These are phyloP conservation scores for Saururus chinensis DNA, from an alignment of 164 flowering plant species.

Conservation along the genomic window DNA sequence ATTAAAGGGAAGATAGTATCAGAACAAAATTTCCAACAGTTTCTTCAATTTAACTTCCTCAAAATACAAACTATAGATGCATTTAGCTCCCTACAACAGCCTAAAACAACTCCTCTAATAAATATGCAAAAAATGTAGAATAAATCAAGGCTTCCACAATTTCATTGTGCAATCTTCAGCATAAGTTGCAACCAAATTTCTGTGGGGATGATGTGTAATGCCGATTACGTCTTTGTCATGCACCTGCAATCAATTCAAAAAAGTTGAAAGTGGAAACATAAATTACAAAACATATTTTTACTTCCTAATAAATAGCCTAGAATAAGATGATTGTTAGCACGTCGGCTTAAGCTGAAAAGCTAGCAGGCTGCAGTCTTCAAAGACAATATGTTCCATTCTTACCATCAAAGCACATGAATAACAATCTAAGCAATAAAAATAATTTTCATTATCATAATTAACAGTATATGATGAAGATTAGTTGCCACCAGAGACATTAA, in stretches of 20 bases:
- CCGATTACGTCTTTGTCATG: constrained; percentile 96
- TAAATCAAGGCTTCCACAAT: constrained; percentile 70
- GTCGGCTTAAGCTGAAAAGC: background rate
- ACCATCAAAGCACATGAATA: background rate
- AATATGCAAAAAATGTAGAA: background rate
- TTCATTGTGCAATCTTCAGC: constrained; percentile 80
- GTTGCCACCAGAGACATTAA: no score
- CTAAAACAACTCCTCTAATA: no score
- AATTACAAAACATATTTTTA: background rate
- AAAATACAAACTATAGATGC: no score
- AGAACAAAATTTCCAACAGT: no score
- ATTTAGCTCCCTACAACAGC: no score
- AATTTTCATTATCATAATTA: background rate
- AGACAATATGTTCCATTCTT: no score
- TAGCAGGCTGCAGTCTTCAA: no score
- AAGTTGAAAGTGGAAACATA: background rate
- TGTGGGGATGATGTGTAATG: constrained; percentile 88
- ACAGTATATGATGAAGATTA: no score
- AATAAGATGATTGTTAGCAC: background rate
- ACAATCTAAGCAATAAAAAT: background rate
- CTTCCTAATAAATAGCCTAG: background rate
- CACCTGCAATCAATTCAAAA: constrained; percentile 38
- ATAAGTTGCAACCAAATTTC: constrained; percentile 74
- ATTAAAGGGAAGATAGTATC: no score
- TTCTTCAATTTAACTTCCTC: no score